Evolutionary conservation across 78 protist genomes (phyloP).

Genomic region (Tieghemostelium lacteum): DNA sequence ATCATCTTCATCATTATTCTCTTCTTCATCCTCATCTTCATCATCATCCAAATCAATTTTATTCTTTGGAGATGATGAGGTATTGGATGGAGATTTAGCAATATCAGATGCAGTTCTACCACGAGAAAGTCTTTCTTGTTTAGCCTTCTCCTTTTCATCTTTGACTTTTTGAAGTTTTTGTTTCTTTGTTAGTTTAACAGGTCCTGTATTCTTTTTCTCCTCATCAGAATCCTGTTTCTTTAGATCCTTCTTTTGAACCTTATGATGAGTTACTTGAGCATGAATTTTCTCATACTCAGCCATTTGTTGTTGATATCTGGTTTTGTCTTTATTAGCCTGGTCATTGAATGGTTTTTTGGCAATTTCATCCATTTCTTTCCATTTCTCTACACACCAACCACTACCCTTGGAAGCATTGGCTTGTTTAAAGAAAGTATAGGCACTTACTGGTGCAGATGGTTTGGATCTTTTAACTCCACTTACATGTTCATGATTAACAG

Average conservation of each 20-base stretch:
- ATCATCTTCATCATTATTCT: neutral
- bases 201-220: slow-evolving; percentile 3
- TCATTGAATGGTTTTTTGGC: slow-evolving; percentile 42
- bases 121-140: neutral
- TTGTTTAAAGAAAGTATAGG: slow-evolving; percentile 34
- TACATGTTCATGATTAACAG: neutral
- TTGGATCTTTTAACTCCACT: slow-evolving; percentile 54
- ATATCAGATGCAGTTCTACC: neutral
- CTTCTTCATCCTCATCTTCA: neutral
- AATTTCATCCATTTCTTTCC: slow-evolving; percentile 39
- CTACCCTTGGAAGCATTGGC: slow-evolving; percentile 16
- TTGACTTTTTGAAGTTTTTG: slow-evolving; percentile 8
- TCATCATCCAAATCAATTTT: neutral
- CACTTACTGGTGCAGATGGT: slow-evolving; percentile 34
- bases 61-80: neutral
- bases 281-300: slow-evolving; percentile 65
- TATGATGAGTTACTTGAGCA: slow-evolving; percentile 32
- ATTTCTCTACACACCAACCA: slow-evolving; percentile 41
- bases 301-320: slow-evolving; percentile 49
- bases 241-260: slow-evolving; percentile 45
- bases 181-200: slow-evolving; percentile 16
- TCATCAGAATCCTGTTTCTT: slow-evolving; percentile 26
- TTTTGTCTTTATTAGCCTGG: slow-evolving; percentile 51
- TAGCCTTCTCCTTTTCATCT: neutral
- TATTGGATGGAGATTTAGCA: neutral